A percentile compares a stretch with the other conserved stretches of the same genome.
Conservation (phyloP, 2,329 filamentous ascomycete genomes). For the Pestalotiopsis sp. region DNA sequence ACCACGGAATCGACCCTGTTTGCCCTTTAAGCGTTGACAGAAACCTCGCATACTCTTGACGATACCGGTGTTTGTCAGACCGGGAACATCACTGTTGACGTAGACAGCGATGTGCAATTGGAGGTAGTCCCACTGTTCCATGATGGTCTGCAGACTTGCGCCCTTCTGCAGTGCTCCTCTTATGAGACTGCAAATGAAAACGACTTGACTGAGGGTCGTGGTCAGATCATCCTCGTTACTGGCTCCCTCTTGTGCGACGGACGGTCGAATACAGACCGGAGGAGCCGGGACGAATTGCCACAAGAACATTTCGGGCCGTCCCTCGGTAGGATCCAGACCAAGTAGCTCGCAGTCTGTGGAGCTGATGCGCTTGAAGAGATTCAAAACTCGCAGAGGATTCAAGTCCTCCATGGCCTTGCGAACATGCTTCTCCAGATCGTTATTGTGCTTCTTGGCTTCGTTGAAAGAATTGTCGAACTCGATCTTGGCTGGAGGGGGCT, state of each 20-base stretch:
- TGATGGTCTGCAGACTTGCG: slow-evolving; percentile 82
- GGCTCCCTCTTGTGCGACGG: slow-evolving; percentile 88
- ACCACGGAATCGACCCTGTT: slow-evolving; percentile 94
- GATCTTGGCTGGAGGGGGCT: slow-evolving; percentile 78
- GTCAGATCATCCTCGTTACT: slow-evolving; percentile 97
- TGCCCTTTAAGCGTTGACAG: slow-evolving; percentile 93
- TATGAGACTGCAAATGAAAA: slow-evolving; percentile 88
- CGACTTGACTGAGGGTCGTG: slow-evolving; percentile 94
- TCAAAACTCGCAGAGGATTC: slow-evolving; percentile 85
- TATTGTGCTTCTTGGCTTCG: slow-evolving; percentile 74
- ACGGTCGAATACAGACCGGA: slow-evolving; percentile 91
- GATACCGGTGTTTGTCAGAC: slow-evolving; percentile 84
- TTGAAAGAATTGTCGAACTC: slow-evolving; percentile 85
- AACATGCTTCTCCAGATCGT: slow-evolving; percentile 87
- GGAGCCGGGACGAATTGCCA: slow-evolving; percentile 97
- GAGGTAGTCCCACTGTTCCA: slow-evolving; percentile 98
- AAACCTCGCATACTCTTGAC: slow-evolving; percentile 88
- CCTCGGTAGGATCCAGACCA: slow-evolving; percentile 83
- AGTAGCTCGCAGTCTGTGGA: slow-evolving; percentile 87
- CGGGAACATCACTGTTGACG: slow-evolving; percentile 94
- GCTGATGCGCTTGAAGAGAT: slow-evolving; percentile 87
- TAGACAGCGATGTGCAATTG: slow-evolving; percentile 97
- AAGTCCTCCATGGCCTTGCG: slow-evolving; percentile 94
- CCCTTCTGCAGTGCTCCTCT: slow-evolving; percentile 81
- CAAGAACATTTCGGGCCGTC: slow-evolving; percentile 92